Evolutionary conservation across 1,284 basidiomycete genomes (phyloP), one percentile per base, ranked within the genome.

Genomic region (Meira nashicola): DNA sequence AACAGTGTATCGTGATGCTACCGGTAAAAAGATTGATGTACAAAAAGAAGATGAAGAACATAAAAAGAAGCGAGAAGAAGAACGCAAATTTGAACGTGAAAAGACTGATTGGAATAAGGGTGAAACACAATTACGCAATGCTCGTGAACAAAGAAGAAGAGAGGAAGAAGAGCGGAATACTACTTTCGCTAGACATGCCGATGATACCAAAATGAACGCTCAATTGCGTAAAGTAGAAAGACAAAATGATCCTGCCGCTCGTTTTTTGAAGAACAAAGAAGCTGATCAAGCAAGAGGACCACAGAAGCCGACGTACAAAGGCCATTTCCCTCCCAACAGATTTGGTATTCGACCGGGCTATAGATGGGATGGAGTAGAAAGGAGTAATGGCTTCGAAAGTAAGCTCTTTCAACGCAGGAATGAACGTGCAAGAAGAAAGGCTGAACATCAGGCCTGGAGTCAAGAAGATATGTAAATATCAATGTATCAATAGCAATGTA

Each of bases 31-130:
- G 79, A 89, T 98, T 57, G 92, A 98, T 71, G 85, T 89, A 50
- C 89, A 89, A 73, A 85, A 87, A 0, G 88, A 88, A 41, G 84
- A 84, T 53, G 92, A 88, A 15, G 90, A 93, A 70, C 89, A 89
- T 39, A 90, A 74, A 81, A 83, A 57, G 0, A 62, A 51, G 2
- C 46, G 51, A 43, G 57, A 60, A n/a, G 66, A 52, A 1, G 48
- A 64, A 43, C 56, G 54, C 2, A 28, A 19, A 15, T 39, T 39
- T 17, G 60, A 57, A 38, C 52, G 46, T 79, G 87, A 86, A 77
- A 89, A 92, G 74, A 87, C 87, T 55, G 89, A 93, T 76, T 98
- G 95, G 95, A 90, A 89, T 0, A 96, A 93, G 79, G 95, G 95
- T 23, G 70, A 98, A 81, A 82, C 87, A 57, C 87, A 89, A 37